A percentile compares a stretch with the other conserved stretches of the same genome.
Conservation (phyloP, 2,329 filamentous ascomycete genomes). For the Fusarium sp. region DNA sequence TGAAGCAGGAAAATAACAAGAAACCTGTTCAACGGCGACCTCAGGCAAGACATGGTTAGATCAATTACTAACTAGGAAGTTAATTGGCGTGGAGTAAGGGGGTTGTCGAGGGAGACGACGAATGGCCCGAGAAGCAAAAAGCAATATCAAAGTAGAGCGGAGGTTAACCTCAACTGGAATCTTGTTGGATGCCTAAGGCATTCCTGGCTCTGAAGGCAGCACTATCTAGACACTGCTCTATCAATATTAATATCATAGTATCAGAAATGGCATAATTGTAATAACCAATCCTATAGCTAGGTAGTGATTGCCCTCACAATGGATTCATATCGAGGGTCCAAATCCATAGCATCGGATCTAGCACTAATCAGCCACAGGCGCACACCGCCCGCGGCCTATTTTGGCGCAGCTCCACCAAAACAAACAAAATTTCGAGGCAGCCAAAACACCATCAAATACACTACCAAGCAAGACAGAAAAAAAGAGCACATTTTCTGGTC, state of each 20-base stretch:
- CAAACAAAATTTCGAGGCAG: conserved; percentile 33
- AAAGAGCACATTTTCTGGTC: conserved; percentile 21
- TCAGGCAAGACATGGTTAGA: conserved; percentile 29
- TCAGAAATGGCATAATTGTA: no score
- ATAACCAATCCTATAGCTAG: no score
- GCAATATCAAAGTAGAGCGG: conserved; percentile 1
- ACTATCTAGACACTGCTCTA: no score
- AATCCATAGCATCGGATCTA: background rate
- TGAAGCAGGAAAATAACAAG: conserved; percentile 31
- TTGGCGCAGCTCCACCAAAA: conserved; percentile 36
- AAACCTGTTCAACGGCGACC: conserved; percentile 19
- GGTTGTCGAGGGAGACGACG: conserved; percentile 4
- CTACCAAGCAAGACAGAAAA: conserved; percentile 26
- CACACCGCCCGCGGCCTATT: conserved; percentile 45
- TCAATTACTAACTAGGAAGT: conserved; percentile 23
- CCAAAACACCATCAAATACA: conserved; percentile 11
- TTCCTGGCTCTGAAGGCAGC: no score
- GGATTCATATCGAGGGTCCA: no score
- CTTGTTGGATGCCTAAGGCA: background rate
- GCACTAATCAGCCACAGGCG: conserved; percentile 29
- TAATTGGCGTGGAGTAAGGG: conserved; percentile 32
- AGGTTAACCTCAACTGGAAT: background rate
- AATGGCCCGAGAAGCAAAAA: conserved; percentile 31
- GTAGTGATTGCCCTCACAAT: no score
- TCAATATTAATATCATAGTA: no score